Percentiles rank a stretch among this genome's conserved stretches.
Conservation (phyloP, 495 filamentous ascomycete genomes). For the Podospora pseudocomata region DNA sequence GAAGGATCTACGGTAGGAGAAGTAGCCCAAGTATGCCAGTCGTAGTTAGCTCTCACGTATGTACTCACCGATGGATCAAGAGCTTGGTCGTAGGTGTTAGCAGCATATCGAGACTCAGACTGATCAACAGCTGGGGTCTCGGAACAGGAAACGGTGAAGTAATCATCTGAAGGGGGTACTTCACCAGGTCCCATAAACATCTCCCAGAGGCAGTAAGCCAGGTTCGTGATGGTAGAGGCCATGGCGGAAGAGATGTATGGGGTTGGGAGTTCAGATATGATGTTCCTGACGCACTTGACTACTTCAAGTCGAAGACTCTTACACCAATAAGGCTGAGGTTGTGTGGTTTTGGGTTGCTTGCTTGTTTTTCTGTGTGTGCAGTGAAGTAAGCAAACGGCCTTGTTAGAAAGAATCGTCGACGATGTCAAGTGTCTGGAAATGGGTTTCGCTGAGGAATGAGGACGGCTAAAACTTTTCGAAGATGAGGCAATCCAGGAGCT, state of each 20-base stretch:
- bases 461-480: neutral
- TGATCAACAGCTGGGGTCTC: neutral
- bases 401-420: neutral
- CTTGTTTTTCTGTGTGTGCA: neutral
- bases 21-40: neutral
- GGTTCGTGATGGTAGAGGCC: neutral
- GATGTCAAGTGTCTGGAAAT: neutral
- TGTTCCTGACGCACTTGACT: neutral
- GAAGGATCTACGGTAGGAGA: neutral
- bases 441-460: neutral
- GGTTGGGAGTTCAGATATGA: neutral
- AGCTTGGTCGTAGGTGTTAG: neutral
- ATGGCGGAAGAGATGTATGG: neutral
- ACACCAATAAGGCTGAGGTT: neutral
- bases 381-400: neutral
- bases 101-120: neutral
- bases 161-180: neutral
- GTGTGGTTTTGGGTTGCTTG: neutral
- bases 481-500: neutral
- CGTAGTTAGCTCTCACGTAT: neutral
- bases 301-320: neutral
- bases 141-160: neutral
- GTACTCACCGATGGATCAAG: neutral
- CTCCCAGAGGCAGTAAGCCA: neutral
- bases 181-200: neutral